Conservation (phyloP, 257 asterid genomes). For the Solanum paucissectum region DNA sequence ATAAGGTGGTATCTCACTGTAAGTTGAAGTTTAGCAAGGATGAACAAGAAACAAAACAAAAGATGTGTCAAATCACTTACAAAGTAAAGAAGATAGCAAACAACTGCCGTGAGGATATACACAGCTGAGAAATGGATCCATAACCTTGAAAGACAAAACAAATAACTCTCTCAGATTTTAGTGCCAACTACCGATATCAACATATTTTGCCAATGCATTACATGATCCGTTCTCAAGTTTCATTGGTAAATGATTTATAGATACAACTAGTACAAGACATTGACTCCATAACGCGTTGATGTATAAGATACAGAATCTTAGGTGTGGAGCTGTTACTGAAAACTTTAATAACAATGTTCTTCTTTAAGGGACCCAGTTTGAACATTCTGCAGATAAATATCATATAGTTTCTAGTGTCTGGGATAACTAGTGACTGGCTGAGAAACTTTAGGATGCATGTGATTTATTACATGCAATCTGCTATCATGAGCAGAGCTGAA, state of each 20-base stretch:
- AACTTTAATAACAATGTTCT: background rate
- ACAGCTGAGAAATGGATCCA: conserved; percentile 95
- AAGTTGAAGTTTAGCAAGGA: background rate
- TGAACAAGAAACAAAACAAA: background rate
- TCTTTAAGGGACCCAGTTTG: background rate
- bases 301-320: background rate
- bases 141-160: conserved; percentile 54
- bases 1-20: conserved; percentile 8
- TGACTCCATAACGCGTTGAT: background rate
- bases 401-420: background rate
- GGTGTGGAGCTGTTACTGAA: background rate
- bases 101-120: conserved; percentile 78
- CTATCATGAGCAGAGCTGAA: background rate
- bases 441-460: background rate
- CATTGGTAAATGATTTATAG: background rate
- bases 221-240: background rate
- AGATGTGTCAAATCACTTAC: conserved; percentile 45
- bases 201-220: background rate
- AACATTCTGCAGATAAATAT: background rate
- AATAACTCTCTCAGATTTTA: background rate
- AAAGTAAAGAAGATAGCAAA: conserved; percentile 87
- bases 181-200: background rate
- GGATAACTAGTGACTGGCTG: background rate
- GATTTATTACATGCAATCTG: background rate
- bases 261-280: background rate